Percentiles rank a stretch among this genome's conserved stretches.
phyloP scores from a whole-genome alignment of 2,329 filamentous ascomycete species.

The Pseudonectria buxi region DNA sequence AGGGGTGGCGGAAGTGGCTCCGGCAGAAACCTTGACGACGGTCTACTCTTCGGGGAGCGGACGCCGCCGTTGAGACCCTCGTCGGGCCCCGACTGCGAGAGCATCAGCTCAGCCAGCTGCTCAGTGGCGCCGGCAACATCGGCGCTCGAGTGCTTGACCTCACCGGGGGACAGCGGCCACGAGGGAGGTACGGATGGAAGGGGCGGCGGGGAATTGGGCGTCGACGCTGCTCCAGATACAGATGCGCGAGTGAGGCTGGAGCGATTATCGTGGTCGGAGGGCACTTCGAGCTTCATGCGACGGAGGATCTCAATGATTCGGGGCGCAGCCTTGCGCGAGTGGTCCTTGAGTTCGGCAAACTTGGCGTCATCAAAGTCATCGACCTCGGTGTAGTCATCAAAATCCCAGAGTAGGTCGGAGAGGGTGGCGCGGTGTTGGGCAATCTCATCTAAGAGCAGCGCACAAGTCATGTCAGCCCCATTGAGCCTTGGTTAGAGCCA shows the following conservation, averaged over 20 bases:
- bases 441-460: constrained; percentile 38
- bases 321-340: constrained; percentile 42
- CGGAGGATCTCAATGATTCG: constrained; percentile 44
- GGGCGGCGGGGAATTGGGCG: constrained; percentile 20
- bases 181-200: constrained; percentile 15
- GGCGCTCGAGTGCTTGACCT: constrained; percentile 6
- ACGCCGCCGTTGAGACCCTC: constrained; percentile 15
- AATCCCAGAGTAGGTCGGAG: constrained; percentile 47
- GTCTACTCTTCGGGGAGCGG: background rate
- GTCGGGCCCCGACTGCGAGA: constrained; percentile 20
- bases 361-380: constrained; percentile 45
- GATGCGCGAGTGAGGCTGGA: constrained; percentile 23
- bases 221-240: constrained; percentile 15
- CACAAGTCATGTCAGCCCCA: constrained; percentile 7
- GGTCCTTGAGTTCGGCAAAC: constrained; percentile 41
- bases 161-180: constrained; percentile 12
- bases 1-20: constrained; percentile 15
- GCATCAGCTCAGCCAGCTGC: constrained; percentile 23
- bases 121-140: constrained; percentile 18
- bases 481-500: constrained; percentile 1
- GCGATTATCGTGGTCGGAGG: constrained; percentile 18
- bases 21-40: constrained; percentile 3
- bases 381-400: constrained; percentile 47
- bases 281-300: constrained; percentile 45
- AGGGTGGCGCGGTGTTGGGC: constrained; percentile 40